Evolutionary conservation across 2,329 filamentous ascomycete species (phyloP).

Genomic region (Alternaria postmessia): DNA sequence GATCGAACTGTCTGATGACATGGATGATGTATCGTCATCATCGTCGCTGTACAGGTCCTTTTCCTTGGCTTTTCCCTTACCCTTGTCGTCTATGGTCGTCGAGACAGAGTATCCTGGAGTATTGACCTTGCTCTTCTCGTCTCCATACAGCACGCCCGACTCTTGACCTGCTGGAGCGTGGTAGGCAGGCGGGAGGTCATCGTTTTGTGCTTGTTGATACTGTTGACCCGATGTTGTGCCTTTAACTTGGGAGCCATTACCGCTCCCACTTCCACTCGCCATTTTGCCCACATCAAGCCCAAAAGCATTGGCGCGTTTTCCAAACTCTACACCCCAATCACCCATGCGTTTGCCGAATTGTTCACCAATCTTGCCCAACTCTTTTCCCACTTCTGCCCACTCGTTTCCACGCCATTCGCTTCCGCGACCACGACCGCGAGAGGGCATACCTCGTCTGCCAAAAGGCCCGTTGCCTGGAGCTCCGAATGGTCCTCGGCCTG

Average conservation of each 20-base stretch:
- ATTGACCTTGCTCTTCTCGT: constrained; percentile 7
- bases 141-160: constrained; percentile 23
- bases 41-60: constrained; percentile 8
- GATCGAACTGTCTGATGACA: constrained; percentile 33
- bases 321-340: constrained; percentile 42
- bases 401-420: constrained; percentile 9
- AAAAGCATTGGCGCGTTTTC: constrained; percentile 32
- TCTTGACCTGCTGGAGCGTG: constrained; percentile 28
- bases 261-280: constrained; percentile 11
- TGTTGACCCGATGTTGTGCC: background rate
- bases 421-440: constrained; percentile 3
- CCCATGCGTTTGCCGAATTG: constrained; percentile 44
- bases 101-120: background rate
- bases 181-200: constrained; percentile 29
- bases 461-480: constrained; percentile 19
- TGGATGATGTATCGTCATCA: constrained; percentile 31
- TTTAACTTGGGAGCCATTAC: constrained; percentile 3
- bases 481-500: constrained; percentile 18
- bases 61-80: constrained; percentile 7
- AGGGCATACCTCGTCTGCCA: constrained; percentile 6
- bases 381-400: constrained; percentile 20
- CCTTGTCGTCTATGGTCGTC: constrained; percentile 3
- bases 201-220: background rate
- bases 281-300: constrained; percentile 28
- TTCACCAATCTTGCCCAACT: constrained; percentile 35